Percentiles rank a stretch among this genome's conserved stretches.
Conservation (phyloP, 192 early-diverging fungal species). For the Geosiphon pyriformis region DNA sequence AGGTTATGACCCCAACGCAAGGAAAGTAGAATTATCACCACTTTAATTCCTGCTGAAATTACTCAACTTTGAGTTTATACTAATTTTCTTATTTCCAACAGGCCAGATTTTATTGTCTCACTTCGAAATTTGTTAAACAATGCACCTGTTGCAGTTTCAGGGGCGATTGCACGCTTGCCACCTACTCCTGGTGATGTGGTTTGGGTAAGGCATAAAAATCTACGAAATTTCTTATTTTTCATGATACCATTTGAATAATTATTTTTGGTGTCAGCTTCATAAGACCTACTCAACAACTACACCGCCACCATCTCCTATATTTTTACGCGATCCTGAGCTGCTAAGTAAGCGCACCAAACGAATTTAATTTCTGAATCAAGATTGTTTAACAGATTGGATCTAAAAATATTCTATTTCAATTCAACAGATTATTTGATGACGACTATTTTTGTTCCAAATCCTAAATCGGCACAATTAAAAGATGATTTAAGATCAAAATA, state of each 20-base stretch:
- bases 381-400: slow-evolving; percentile 1
- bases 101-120: slow-evolving; percentile 29
- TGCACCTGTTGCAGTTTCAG: slow-evolving; percentile 34
- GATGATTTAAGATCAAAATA: slow-evolving; percentile 51
- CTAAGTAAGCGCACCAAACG: slow-evolving; percentile 26
- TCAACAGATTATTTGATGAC: slow-evolving; percentile 21
- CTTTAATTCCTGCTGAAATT: neutral
- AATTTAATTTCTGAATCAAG: neutral
- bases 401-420: neutral
- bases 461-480: slow-evolving; percentile 37
- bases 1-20: neutral
- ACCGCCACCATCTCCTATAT: slow-evolving; percentile 39
- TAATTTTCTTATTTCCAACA: neutral
- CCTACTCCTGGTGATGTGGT: slow-evolving; percentile 56
- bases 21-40: neutral
- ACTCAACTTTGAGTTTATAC: neutral
- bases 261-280: slow-evolving; percentile 34
- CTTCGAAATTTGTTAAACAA: slow-evolving; percentile 35
- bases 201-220: slow-evolving; percentile 27
- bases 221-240: neutral
- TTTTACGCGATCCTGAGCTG: slow-evolving; percentile 32
- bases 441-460: slow-evolving; percentile 45
- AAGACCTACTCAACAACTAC: slow-evolving; percentile 38
- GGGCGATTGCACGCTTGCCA: slow-evolving; percentile 41
- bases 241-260: neutral